phyloP scores from a whole-genome alignment of 495 filamentous ascomycete genomes.

The Hypoxylon trugodes region DNA sequence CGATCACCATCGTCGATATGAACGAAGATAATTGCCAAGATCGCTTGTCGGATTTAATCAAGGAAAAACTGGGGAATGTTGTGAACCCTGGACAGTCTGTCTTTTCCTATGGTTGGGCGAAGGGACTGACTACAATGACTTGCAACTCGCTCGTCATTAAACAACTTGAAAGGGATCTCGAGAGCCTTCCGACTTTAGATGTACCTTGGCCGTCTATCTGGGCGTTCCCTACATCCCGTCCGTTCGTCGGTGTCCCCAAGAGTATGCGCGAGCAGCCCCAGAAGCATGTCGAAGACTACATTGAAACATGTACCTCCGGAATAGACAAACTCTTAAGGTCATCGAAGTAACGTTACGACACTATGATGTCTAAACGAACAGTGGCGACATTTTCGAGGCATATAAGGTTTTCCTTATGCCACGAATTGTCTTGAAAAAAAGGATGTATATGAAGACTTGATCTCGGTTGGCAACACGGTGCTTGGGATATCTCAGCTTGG shows the following conservation, averaged over 20 bases:
- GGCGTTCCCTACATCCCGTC: constrained; percentile 42
- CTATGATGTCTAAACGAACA: background rate
- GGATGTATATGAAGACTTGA: constrained; percentile 11
- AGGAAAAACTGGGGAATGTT: constrained; percentile 24
- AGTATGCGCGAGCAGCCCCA: constrained; percentile 25
- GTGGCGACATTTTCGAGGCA: background rate
- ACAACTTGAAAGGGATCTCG: constrained; percentile 42
- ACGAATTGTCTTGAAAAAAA: background rate
- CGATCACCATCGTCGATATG: constrained; percentile 38
- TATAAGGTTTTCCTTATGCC: background rate
- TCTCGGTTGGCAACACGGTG: constrained; percentile 3
- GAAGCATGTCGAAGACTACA: constrained; percentile 42
- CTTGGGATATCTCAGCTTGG: constrained; percentile 3
- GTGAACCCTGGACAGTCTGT: constrained; percentile 42
- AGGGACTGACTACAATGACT: constrained; percentile 43
- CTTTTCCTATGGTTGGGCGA: constrained; percentile 44
- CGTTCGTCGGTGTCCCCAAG: constrained; percentile 41
- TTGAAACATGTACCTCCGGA: constrained; percentile 35
- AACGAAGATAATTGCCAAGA: constrained; percentile 23
- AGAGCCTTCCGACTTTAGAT: constrained; percentile 28
- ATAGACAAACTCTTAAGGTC: constrained; percentile 35
- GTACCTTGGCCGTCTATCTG: constrained; percentile 43
- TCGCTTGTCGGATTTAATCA: constrained; percentile 16
- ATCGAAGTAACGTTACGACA: constrained; percentile 33
- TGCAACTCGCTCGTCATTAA: constrained; percentile 42